Percentiles rank a stretch among this genome's conserved stretches.
Evolutionary conservation across 192 early-diverging fungal species (phyloP).

Genomic region (Dimargaris verticillata): DNA sequence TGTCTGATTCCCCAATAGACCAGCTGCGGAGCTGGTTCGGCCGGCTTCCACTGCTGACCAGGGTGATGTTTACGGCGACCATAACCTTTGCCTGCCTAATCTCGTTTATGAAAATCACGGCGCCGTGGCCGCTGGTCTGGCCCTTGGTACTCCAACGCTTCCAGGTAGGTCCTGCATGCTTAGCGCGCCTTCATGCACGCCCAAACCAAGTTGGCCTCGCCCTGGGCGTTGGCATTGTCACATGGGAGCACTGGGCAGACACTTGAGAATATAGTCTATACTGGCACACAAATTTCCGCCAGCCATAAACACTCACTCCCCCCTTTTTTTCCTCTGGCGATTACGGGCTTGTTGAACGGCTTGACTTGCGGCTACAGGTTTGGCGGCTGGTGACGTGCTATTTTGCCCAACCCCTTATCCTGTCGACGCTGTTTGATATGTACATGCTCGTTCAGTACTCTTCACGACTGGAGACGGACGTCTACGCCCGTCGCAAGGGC

Average conservation of each 20-base stretch:
- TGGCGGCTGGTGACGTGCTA: conserved; percentile 64
- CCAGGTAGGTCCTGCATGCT: conserved; percentile 25
- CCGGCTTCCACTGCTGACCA: conserved; percentile 41
- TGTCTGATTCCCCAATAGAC: conserved; percentile 19
- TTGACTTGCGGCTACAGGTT: conserved; percentile 21
- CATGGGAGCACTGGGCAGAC: too few species aligned
- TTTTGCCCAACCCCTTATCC: conserved; percentile 31
- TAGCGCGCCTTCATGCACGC: not conserved
- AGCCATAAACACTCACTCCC: too few species aligned
- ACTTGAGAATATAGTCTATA: too few species aligned
- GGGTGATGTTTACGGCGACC: conserved; percentile 30
- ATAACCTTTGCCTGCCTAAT: conserved; percentile 26
- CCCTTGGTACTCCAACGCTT: conserved; percentile 30
- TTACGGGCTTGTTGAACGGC: too few species aligned
- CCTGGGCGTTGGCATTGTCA: too few species aligned
- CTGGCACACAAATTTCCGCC: too few species aligned
- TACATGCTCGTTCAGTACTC: conserved; percentile 64
- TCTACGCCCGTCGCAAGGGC: conserved; percentile 46
- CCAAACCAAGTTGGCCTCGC: not conserved
- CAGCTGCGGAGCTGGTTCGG: conserved; percentile 33
- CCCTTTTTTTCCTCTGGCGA: too few species aligned
- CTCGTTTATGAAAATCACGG: conserved; percentile 1
- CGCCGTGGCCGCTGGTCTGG: conserved; percentile 36
- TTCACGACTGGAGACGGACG: conserved; percentile 42
- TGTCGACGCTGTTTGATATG: conserved; percentile 45